Base-by-base conservation (phyloP, 768 basidiomycete species). In the Porpolomopsis calyptriformis region DNA sequence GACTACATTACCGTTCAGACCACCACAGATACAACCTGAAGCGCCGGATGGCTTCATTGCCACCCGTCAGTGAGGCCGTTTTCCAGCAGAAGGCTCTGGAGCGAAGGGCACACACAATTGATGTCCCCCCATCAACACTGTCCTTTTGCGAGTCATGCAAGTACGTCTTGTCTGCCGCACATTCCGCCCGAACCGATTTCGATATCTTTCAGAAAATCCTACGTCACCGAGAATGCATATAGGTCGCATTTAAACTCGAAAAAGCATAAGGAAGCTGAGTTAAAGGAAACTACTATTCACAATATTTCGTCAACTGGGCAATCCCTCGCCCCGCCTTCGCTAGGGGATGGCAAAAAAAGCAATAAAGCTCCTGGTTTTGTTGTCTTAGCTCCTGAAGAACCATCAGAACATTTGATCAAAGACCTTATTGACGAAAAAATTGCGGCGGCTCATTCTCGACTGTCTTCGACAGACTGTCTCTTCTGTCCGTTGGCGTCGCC, bases 1-100 rank as follows among this genome's bases (percentile, higher is more conserved):
- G 94, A 49, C 65, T 68, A 0, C 96, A 99, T 60, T 97, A 94
- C 63, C 78, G 80, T 52, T 88, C 89, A 20, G 96, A 99, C 64
- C 85, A 87, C 62, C 96, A 99, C 67, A 73, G 92, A 44, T 99
- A 99, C 67, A 99, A 99, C 60, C 90, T 97, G 81, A 94, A 94
- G 71, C 85, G 93, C 52, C 80, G 91, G 23, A 86, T 98, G 14
- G 93, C 94, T 2, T 78, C 76, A 4, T 74, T 99, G 1, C 85
- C 89, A 7, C 92, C 94, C 2, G 79, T 99, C 56, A 81, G 78
- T 48, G 76, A 73, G 0, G 64, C 72, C 5, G 54, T 82, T 1
- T 99, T 97, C 67, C 83, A 92, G 55, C 77, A 89, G 57, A 98
- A 97, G 57, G 84, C 96, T 10, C 60, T 84, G 23, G 86, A 94